phyloP scores from a whole-genome alignment of 768 basidiomycete genomes.

The Mycena metata region DNA sequence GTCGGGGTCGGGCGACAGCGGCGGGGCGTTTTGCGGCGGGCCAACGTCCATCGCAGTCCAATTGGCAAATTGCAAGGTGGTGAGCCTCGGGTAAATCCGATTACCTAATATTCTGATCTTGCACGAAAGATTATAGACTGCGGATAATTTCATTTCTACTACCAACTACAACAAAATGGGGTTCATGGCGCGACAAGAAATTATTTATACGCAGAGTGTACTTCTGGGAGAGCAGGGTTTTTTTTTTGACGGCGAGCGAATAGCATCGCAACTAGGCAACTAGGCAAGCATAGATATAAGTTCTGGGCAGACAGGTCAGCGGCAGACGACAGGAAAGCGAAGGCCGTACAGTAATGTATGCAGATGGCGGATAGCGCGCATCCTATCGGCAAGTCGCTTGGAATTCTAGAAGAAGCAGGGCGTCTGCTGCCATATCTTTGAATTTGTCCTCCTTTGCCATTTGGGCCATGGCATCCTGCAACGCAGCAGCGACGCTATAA shows the following conservation, averaged over 20 bases:
- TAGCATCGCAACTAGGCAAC: background rate
- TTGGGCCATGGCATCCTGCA: slow-evolving; percentile 30
- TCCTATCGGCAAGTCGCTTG: slow-evolving; percentile 26
- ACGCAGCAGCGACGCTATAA: slow-evolving; percentile 22
- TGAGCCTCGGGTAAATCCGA: too few species aligned
- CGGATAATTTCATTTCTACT: slow-evolving; percentile 3
- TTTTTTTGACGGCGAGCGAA: slow-evolving; percentile 11
- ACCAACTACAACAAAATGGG: slow-evolving; percentile 18
- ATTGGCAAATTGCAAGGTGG: too few species aligned
- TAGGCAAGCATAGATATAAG: slow-evolving; percentile 11
- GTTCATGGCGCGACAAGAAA: slow-evolving; percentile 14
- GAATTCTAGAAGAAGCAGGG: slow-evolving; percentile 35
- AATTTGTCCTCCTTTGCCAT: slow-evolving; percentile 16
- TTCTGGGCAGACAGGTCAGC: slow-evolving; percentile 19
- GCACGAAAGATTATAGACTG: background rate
- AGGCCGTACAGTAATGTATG: slow-evolving; percentile 12
- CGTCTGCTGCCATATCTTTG: slow-evolving; percentile 25
- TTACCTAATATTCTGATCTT: too few species aligned
- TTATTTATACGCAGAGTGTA: slow-evolving; percentile 26
- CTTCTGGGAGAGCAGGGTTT: slow-evolving; percentile 10
- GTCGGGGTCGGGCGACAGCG: slow-evolving; percentile 43
- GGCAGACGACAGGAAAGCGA: too few species aligned
- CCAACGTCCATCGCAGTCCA: too few species aligned
- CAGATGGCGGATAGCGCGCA: background rate
- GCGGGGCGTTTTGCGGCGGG: background rate